phyloP scores from a whole-genome alignment of 2,329 filamentous ascomycete species.

The Daldinia sp. region DNA sequence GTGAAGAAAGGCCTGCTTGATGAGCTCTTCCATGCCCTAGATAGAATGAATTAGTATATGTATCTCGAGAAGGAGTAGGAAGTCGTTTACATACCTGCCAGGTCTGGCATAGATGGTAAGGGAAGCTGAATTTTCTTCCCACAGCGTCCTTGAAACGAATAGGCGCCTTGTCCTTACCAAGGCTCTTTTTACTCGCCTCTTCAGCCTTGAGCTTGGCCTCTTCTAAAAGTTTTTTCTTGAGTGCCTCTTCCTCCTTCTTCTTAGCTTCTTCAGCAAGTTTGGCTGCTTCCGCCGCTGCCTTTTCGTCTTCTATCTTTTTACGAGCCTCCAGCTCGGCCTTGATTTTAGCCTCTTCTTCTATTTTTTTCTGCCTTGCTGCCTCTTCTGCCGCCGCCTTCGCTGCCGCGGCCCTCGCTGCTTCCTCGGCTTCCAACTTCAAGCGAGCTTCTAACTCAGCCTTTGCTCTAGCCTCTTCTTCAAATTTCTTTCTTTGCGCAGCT shows the following conservation, averaged over 20 bases:
- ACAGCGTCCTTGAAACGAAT: slow-evolving; percentile 94
- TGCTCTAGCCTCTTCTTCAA: slow-evolving; percentile 52
- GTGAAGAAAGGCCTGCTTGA: slow-evolving; percentile 85
- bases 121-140: slow-evolving; percentile 91
- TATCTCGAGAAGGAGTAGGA: not conserved
- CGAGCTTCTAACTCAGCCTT: slow-evolving; percentile 58
- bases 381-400: slow-evolving; percentile 49
- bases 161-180: slow-evolving; percentile 74
- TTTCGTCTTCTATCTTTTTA: slow-evolving; percentile 57
- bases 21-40: slow-evolving; percentile 87
- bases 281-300: slow-evolving; percentile 53
- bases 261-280: slow-evolving; percentile 64
- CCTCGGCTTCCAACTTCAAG: slow-evolving; percentile 54
- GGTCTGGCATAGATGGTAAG: slow-evolving; percentile 84
- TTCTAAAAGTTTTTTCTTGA: slow-evolving; percentile 63
- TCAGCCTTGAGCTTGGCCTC: slow-evolving; percentile 61
- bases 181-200: slow-evolving; percentile 59
- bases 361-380: slow-evolving; percentile 44
- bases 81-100: slow-evolving; percentile 74
- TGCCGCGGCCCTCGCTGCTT: slow-evolving; percentile 45
- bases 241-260: slow-evolving; percentile 68
- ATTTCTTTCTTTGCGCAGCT: slow-evolving; percentile 45
- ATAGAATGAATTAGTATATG: slow-evolving; percentile 19
- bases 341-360: slow-evolving; percentile 52
- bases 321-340: slow-evolving; percentile 57